phyloP scores from a whole-genome alignment of 768 basidiomycete species.

The Mycena indigotica region DNA sequence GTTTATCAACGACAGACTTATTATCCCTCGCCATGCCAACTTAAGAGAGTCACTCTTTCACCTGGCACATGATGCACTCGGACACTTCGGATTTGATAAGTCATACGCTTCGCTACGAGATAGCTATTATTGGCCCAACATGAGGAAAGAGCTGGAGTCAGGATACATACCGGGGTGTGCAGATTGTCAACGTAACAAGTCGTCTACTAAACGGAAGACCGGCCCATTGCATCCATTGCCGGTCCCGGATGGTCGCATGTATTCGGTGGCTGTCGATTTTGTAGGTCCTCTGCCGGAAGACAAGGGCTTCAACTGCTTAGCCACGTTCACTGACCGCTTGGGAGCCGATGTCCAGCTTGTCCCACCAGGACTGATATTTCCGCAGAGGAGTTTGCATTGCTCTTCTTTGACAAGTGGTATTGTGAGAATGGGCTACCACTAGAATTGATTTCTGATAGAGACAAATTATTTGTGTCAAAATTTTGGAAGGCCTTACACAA shows the following conservation, averaged over 20 bases:
- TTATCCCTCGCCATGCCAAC: too few species aligned
- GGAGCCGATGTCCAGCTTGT: slow-evolving; percentile 14
- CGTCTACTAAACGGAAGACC: slow-evolving; percentile 6
- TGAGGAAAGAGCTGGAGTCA: slow-evolving; percentile 5
- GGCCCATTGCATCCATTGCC: slow-evolving; percentile 29
- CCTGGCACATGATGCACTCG: slow-evolving; percentile 12
- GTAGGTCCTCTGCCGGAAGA: slow-evolving; percentile 3
- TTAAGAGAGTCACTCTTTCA: slow-evolving; percentile 9
- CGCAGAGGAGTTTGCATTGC: slow-evolving; percentile 11
- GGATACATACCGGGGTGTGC: slow-evolving; percentile 29
- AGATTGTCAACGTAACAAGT: slow-evolving; percentile 36
- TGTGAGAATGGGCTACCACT: slow-evolving; percentile 31
- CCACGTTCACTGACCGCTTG: slow-evolving; percentile 10
- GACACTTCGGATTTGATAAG: slow-evolving; percentile 24
- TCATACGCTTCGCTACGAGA: slow-evolving; percentile 3
- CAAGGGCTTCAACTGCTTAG: slow-evolving; percentile 15
- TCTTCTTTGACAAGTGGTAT: slow-evolving; percentile 27
- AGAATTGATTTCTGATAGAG: slow-evolving; percentile 31
- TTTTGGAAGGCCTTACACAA: slow-evolving; percentile 32
- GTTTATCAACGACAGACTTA: slow-evolving; percentile 13
- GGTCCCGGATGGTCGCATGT: slow-evolving; percentile 15
- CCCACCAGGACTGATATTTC: slow-evolving; percentile 2
- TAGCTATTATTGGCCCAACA: slow-evolving; percentile 14
- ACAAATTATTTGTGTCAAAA: slow-evolving; percentile 31
- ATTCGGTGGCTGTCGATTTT: slow-evolving; percentile 14